Percentiles rank a stretch among this genome's conserved stretches.
phyloP scores from a whole-genome alignment of 225 moss, liverwort and hornwort genomes.

The Lunularia cruciata region DNA sequence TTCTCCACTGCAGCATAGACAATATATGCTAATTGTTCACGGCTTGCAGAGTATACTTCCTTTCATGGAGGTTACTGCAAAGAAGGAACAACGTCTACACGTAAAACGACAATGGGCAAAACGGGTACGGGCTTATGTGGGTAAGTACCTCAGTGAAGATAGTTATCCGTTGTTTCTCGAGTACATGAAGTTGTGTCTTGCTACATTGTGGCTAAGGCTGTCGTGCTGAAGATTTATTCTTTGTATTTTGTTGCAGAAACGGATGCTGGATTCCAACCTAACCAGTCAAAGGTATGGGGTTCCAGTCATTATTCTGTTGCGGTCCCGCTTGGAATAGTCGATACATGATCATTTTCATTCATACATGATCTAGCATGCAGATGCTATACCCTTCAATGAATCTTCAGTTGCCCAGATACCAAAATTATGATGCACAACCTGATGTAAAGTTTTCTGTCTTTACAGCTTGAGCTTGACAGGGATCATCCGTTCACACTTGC shows the following conservation, averaged over 20 bases:
- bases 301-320: neutral
- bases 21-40: neutral
- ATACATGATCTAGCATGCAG: too few species aligned
- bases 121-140: slow-evolving; percentile 61
- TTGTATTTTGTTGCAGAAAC: slow-evolving; percentile 40
- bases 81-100: slow-evolving; percentile 35
- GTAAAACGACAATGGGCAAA: slow-evolving; percentile 54
- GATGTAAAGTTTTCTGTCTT: too few species aligned
- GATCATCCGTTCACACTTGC: slow-evolving; percentile 63
- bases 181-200: too few species aligned
- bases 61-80: slow-evolving; percentile 57
- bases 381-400: too few species aligned
- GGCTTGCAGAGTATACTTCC: slow-evolving; percentile 53
- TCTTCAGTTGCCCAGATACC: too few species aligned
- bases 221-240: neutral
- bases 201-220: too few species aligned
- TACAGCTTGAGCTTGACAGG: slow-evolving; percentile 52
- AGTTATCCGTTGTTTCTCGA: neutral
- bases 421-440: too few species aligned
- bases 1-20: neutral
- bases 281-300: slow-evolving; percentile 72
- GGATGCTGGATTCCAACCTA: slow-evolving; percentile 77
- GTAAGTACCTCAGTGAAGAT: slow-evolving; percentile 26
- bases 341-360: too few species aligned
- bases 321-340: neutral